These are phyloP conservation scores for Taphrina deformans DNA, from an alignment of 1,139 yeast genomes.

Conservation along the genomic window DNA sequence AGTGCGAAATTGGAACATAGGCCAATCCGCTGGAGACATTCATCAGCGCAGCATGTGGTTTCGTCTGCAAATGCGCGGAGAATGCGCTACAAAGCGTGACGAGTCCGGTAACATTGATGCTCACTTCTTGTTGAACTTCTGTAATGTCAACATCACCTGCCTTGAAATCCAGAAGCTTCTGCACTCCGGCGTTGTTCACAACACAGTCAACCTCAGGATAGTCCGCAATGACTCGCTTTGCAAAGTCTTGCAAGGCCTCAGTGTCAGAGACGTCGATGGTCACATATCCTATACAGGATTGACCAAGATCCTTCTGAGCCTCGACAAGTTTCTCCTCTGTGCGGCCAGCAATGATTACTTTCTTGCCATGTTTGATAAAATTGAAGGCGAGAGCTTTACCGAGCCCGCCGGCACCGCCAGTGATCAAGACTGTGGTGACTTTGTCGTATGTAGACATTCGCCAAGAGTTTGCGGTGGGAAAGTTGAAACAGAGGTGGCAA, in stretches of 20 bases:
- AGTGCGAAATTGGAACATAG: neutral
- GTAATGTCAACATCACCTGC: neutral
- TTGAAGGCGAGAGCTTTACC: constrained; percentile 20
- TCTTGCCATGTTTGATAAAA: constrained; percentile 22
- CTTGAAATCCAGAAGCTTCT: constrained; percentile 18
- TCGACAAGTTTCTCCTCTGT: constrained; percentile 21
- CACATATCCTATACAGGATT: constrained; percentile 4
- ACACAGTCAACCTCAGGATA: constrained; percentile 25
- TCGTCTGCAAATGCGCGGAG: constrained; percentile 12
- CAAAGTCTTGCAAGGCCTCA: constrained; percentile 3
- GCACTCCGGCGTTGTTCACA: constrained; percentile 27
- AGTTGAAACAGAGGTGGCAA: too few relatives aligned
- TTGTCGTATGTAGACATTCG: constrained; percentile 10
- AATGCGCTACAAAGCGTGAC: constrained; percentile 6
- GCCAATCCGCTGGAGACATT: constrained; percentile 20
- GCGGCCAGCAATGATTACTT: constrained; percentile 27
- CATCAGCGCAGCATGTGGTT: neutral
- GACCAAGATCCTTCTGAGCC: constrained; percentile 16
- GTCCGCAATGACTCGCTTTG: neutral
- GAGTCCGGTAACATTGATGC: constrained; percentile 13
- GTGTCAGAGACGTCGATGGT: constrained; percentile 3
- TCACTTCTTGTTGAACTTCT: constrained; percentile 2
- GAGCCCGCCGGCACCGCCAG: constrained; percentile 27
- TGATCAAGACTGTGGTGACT: constrained; percentile 9
- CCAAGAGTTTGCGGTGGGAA: neutral